phyloP scores from a whole-genome alignment of 1,284 basidiomycete genomes.

The Cutaneotrichosporon daszewskae region DNA sequence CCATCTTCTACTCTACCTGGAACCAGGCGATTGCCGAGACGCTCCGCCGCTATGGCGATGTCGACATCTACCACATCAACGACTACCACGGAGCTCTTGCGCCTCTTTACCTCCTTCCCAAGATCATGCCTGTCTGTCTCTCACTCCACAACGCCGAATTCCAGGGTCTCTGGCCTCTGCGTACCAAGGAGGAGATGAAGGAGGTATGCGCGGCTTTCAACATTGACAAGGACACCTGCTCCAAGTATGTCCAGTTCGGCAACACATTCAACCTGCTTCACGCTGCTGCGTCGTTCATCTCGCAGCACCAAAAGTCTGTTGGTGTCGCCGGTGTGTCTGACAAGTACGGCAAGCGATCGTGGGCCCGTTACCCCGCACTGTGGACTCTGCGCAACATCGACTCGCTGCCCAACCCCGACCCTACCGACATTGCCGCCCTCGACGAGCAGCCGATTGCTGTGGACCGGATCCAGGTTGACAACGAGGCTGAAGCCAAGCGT shows the following conservation, averaged over 20 bases:
- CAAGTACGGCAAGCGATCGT: constrained; percentile 86
- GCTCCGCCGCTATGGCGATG: constrained; percentile 70
- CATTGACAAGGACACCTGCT: constrained; percentile 88
- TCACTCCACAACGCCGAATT: constrained; percentile 96
- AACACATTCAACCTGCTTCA: constrained; percentile 93
- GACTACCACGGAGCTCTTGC: constrained; percentile 89
- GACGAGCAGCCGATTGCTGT: constrained; percentile 69
- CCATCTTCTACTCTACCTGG: constrained; percentile 95
- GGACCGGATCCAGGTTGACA: constrained; percentile 69
- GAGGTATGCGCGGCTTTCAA: constrained; percentile 95
- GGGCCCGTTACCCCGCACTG: constrained; percentile 87
- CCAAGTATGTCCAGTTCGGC: constrained; percentile 91
- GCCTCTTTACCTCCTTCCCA: constrained; percentile 81
- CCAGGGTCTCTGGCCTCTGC: constrained; percentile 88
- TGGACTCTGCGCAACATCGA: constrained; percentile 93
- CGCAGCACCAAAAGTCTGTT: constrained; percentile 80
- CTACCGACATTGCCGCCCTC: constrained; percentile 83
- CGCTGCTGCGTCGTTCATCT: constrained; percentile 84
- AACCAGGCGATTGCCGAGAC: constrained; percentile 90
- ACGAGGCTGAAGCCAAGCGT: constrained; percentile 74
- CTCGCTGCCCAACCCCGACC: constrained; percentile 83
- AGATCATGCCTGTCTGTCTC: constrained; percentile 78
- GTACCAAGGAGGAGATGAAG: constrained; percentile 95
- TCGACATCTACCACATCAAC: constrained; percentile 64
- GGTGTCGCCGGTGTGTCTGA: constrained; percentile 93